Evolutionary conservation across 176 grass and related monocot species (phyloP).

Genomic region (Oryza brachyantha): DNA sequence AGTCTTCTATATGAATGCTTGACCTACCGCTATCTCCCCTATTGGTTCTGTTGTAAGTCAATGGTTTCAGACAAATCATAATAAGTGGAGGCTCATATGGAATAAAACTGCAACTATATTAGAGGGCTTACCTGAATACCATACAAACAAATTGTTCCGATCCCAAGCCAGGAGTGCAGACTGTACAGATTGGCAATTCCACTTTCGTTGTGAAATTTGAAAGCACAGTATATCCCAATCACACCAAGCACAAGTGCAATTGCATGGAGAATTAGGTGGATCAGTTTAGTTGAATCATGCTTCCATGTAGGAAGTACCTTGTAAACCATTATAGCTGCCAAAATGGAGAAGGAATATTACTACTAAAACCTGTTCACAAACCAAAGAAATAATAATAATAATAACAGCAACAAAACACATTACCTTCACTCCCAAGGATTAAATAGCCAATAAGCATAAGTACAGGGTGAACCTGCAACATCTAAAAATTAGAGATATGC

Average conservation of each 20-base stretch:
- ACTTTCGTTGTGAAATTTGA: slow-evolving; percentile 91
- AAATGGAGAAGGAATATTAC: slow-evolving; percentile 21
- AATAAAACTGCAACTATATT: slow-evolving; percentile 5
- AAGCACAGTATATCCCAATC: slow-evolving; percentile 80
- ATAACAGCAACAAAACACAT: neutral
- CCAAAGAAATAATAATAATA: neutral
- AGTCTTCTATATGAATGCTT: neutral
- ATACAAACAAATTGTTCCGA: slow-evolving; percentile 72
- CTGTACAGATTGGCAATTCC: slow-evolving; percentile 86
- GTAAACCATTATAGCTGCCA: slow-evolving; percentile 84
- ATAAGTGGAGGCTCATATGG: neutral
- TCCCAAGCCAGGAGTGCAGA: slow-evolving; percentile 85
- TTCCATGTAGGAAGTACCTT: slow-evolving; percentile 54
- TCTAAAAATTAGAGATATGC: slow-evolving; percentile 2
- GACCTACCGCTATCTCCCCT: neutral
- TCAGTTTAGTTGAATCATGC: slow-evolving; percentile 55
- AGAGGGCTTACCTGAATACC: slow-evolving; percentile 66
- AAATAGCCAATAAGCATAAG: slow-evolving; percentile 96
- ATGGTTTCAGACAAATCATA: neutral
- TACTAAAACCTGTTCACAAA: slow-evolving; percentile 4
- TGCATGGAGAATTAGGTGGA: slow-evolving; percentile 74
- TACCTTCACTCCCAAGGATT: slow-evolving; percentile 83
- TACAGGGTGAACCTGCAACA: slow-evolving; percentile 83
- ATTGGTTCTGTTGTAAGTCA: neutral
- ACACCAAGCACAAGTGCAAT: slow-evolving; percentile 67